Conservation (phyloP, 164 flowering plant genomes). For the Annona cherimola region DNA sequence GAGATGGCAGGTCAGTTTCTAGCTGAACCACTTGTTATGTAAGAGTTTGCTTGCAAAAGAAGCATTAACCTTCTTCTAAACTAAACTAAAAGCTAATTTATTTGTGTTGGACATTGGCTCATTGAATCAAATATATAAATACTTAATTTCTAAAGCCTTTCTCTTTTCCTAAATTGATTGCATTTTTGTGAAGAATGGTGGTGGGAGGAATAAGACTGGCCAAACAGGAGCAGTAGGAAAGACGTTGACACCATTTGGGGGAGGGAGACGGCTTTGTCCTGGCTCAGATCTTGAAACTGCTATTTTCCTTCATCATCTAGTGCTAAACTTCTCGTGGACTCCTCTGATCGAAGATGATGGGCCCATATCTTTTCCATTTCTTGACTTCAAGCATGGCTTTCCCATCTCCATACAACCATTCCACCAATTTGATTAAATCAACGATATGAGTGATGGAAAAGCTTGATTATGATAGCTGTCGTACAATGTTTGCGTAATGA, state of each 20-base stretch:
- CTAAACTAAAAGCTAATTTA: too few relatives aligned
- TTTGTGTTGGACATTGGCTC: too few relatives aligned
- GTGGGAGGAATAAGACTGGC: constrained; percentile 5
- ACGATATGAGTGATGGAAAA: too few relatives aligned
- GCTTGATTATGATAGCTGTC: too few relatives aligned
- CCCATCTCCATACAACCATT: constrained; percentile 9
- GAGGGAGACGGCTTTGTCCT: constrained; percentile 60
- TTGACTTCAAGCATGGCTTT: constrained; percentile 14
- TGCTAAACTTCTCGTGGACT: constrained; percentile 10
- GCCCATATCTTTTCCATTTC: constrained; percentile 11
- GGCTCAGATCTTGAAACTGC: constrained; percentile 51
- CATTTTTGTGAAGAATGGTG: background rate
- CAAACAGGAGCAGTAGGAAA: constrained; percentile 1
- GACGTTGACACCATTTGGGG: constrained; percentile 50
- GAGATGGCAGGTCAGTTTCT: constrained; percentile 51
- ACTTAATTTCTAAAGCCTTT: background rate
- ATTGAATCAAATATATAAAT: background rate
- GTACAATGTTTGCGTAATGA: too few relatives aligned
- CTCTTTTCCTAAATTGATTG: background rate
- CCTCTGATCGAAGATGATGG: constrained; percentile 4
- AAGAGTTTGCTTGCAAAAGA: too few relatives aligned
- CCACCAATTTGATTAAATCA: background rate
- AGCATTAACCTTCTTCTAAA: background rate
- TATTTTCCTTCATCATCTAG: constrained; percentile 59
- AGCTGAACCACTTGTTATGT: background rate